Evolutionary conservation across 2,329 filamentous ascomycete species (phyloP), one percentile per base, ranked within the genome.

Genomic region (Xylaria sp.): DNA sequence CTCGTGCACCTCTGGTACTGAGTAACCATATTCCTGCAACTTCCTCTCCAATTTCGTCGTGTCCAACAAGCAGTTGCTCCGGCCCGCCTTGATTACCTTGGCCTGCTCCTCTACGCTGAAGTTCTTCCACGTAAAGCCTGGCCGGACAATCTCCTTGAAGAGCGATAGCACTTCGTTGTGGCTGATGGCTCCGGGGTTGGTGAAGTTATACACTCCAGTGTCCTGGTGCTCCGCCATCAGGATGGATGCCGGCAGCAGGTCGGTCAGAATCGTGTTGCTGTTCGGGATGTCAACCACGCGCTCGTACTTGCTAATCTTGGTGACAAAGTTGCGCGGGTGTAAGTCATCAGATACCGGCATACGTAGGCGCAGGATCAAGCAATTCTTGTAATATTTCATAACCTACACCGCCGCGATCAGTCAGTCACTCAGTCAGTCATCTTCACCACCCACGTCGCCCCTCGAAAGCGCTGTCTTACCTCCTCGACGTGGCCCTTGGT

Each of bases 291-390:
- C 79, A 60, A 89, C 84, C 37, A 89, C 83, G 44, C 77, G 77
- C 48, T 85, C 80, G 71, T 89, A 89, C 64, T 80, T 78, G 62
- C 78, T 73, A 63, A 89, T 87, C 74, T 89, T 89, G 71, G 85
- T 87, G 63, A 89, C 84, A 64, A 88, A 88, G 72, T 82, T 87
- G 67, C 85, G 82, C 17, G 81, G 71, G 70, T 88, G 81, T 34
- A 89, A 76, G 73, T 88, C 84, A 66, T 87, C 84, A 63, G 82
- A 85, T 56, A 88, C 84, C 39, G 86, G 85, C 85, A 88, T 88
- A 61, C 86, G 84, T 50, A 89, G 76, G 45, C 86, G 82, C 53
- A 89, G 80, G 65, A 87, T 82, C 50, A 89, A 77, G 66, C 76
- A 76, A 69, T 87, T 85, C 44, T 72, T 74, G 72, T 87, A 88